phyloP scores from a whole-genome alignment of 2,329 filamentous ascomycete species.

The Biscogniauxia mediterranea region DNA sequence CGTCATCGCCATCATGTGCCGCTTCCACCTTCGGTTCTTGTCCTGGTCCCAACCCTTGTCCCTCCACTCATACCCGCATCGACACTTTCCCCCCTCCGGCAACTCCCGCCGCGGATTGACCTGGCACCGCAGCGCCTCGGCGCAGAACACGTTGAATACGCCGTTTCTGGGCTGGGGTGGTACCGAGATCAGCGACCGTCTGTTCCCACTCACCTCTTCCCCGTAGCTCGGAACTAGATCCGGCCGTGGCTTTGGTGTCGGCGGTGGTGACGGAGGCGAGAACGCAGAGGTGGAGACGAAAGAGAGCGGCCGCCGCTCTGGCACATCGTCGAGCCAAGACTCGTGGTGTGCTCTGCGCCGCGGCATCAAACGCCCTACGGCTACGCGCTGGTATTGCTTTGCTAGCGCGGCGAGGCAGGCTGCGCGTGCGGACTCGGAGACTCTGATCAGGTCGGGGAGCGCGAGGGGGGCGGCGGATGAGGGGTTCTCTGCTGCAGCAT shows the following conservation, averaged over 20 bases:
- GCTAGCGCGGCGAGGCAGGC: conserved; percentile 33
- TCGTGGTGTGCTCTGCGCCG: conserved; percentile 14
- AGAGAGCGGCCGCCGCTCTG: background rate
- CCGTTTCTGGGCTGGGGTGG: conserved; percentile 33
- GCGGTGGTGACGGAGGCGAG: conserved; percentile 33
- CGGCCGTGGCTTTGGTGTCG: conserved; percentile 26
- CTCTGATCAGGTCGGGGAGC: conserved; percentile 33
- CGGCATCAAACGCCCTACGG: conserved; percentile 31
- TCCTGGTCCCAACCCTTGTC: conserved; percentile 10
- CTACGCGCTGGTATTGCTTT: conserved; percentile 37
- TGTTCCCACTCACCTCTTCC: no score
- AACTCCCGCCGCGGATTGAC: conserved; percentile 34
- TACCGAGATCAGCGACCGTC: background rate
- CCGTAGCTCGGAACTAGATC: conserved; percentile 8
- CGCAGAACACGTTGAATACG: conserved; percentile 41
- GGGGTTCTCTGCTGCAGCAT: conserved; percentile 6
- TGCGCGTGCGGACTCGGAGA: conserved; percentile 35
- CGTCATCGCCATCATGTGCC: conserved; percentile 23
- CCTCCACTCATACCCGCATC: conserved; percentile 38
- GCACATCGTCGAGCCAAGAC: conserved; percentile 12
- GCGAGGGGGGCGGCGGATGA: conserved; percentile 27
- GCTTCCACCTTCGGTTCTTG: no score
- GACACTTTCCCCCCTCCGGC: conserved; percentile 23
- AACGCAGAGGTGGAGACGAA: background rate
- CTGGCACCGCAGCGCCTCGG: conserved; percentile 40